Evolutionary conservation across 108 stramenopile species (phyloP).

Genomic region (Aurantiochytrium sp.): DNA sequence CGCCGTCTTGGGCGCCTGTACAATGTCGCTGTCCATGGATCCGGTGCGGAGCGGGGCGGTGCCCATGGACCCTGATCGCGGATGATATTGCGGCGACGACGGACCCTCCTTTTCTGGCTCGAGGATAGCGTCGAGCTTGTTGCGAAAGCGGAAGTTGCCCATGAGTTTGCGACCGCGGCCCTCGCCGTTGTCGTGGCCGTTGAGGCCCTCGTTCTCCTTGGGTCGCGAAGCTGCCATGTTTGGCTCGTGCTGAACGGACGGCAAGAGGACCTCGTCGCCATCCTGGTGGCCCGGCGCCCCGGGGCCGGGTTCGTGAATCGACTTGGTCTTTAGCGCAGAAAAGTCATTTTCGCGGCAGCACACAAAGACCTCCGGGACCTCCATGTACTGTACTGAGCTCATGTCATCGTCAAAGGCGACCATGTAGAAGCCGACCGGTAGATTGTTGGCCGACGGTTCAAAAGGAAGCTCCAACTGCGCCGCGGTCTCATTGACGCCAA

Average conservation of each 20-base stretch:
- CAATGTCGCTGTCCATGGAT: background rate
- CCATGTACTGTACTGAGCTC: constrained; percentile 4
- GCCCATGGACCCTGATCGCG: background rate
- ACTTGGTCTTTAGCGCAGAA: background rate
- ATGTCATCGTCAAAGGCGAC: constrained; percentile 20
- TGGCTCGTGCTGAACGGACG: no score
- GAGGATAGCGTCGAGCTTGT: background rate
- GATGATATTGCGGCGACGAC: no score
- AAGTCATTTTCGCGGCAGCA: background rate
- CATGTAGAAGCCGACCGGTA: background rate
- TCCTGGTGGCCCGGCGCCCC: no score
- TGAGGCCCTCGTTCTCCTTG: no score
- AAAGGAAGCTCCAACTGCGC: constrained; percentile 5
- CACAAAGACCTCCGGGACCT: background rate
- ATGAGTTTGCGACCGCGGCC: background rate
- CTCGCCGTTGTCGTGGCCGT: no score
- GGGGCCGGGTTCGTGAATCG: no score
- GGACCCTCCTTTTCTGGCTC: background rate
- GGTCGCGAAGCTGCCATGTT: no score
- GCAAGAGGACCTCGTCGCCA: no score
- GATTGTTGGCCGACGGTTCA: background rate
- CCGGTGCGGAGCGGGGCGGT: background rate
- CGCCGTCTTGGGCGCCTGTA: background rate
- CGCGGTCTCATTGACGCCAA: constrained; percentile 14
- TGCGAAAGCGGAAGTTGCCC: background rate